Evolutionary conservation across 495 filamentous ascomycete genomes (phyloP).

Genomic region (Daldinia grandis): DNA sequence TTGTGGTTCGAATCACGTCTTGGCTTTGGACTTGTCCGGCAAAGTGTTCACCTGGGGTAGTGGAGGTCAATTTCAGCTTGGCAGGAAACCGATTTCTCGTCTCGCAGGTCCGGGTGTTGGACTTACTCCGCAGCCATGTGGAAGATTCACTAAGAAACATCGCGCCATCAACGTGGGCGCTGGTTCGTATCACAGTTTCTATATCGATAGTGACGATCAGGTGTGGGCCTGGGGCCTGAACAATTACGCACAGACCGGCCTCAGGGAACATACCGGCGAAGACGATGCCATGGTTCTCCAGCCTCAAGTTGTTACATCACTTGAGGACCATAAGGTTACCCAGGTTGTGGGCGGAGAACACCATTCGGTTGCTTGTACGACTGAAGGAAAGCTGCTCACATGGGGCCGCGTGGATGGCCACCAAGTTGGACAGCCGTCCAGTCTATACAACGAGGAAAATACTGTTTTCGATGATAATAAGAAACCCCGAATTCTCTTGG

Average conservation of each 20-base stretch:
- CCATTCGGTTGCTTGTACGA: conserved; percentile 66
- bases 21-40: conserved; percentile 68
- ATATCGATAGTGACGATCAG: conserved; percentile 71
- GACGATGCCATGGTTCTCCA: conserved; percentile 59
- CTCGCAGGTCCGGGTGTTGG: conserved; percentile 63
- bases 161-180: conserved; percentile 61
- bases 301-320: conserved; percentile 55
- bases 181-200: conserved; percentile 75
- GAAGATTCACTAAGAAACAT: conserved; percentile 68
- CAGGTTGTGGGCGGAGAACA: conserved; percentile 71
- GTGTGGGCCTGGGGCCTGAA: conserved; percentile 88
- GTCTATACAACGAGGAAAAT: conserved; percentile 60
- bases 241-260: conserved; percentile 80
- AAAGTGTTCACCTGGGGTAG: conserved; percentile 74
- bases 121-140: conserved; percentile 69
- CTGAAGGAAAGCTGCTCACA: conserved; percentile 64
- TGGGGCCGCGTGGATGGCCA: conserved; percentile 71
- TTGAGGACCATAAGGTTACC: conserved; percentile 61
- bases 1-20: conserved; percentile 71
- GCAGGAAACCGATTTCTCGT: conserved; percentile 58
- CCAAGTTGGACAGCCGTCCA: conserved; percentile 62
- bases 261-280: conserved; percentile 71
- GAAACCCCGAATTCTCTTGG: conserved; percentile 64
- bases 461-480: conserved; percentile 64
- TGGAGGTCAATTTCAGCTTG: conserved; percentile 75